Evolutionary conservation across 2,329 filamentous ascomycete genomes (phyloP).

Genomic region (Verticillium nonalfalfae): DNA sequence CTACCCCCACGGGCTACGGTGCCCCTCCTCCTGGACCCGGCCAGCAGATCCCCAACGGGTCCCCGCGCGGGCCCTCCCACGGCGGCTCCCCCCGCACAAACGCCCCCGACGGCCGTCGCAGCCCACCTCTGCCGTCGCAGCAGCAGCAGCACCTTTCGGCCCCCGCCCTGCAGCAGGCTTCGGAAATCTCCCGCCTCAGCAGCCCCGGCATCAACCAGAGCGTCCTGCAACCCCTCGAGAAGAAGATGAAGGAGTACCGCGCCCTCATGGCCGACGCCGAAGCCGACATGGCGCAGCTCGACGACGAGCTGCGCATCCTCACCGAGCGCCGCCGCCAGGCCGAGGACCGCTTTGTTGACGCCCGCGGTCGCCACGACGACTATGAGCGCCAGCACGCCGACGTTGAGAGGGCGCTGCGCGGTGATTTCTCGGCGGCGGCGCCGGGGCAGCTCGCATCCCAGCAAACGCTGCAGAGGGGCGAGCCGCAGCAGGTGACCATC

Average conservation of each 20-base stretch:
- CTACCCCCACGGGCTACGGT: neutral
- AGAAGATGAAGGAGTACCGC: constrained; percentile 37
- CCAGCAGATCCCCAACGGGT: neutral
- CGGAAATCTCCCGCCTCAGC: constrained; percentile 32
- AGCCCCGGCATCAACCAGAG: constrained; percentile 34
- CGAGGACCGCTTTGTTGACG: constrained; percentile 33
- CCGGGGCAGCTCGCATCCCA: neutral
- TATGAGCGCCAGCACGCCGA: constrained; percentile 33
- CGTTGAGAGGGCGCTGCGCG: constrained; percentile 33
- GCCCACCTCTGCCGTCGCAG: neutral
- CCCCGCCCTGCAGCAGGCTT: neutral
- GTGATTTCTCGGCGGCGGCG: constrained; percentile 19
- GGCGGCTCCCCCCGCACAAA: neutral
- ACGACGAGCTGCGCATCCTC: constrained; percentile 33
- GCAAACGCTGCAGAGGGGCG: constrained; percentile 1
- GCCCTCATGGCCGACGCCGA: constrained; percentile 33
- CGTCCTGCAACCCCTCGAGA: constrained; percentile 37
- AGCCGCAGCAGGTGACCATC: constrained; percentile 6
- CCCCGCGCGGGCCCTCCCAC: neutral
- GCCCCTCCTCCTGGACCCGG: neutral
- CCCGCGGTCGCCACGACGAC: constrained; percentile 36
- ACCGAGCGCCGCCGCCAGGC: constrained; percentile 32
- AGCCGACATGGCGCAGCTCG: constrained; percentile 32
- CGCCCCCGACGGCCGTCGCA: neutral
- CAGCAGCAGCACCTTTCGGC: neutral